phyloP scores from a whole-genome alignment of 2,329 filamentous ascomycete genomes.

The Tolypocladium ovalisporum region DNA sequence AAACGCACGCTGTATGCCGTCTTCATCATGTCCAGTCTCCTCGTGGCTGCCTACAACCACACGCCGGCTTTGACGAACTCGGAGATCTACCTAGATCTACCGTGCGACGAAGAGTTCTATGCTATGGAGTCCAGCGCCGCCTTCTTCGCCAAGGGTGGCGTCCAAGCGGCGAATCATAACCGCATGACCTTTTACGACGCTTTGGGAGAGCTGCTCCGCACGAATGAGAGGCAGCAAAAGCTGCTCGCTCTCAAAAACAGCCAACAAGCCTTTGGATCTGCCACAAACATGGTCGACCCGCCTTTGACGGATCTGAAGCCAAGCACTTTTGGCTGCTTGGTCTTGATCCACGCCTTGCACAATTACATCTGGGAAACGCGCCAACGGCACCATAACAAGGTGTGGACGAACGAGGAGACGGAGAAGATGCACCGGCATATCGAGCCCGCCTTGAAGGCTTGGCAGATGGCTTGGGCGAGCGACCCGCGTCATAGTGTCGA shows the following conservation, averaged over 20 bases:
- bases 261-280: background rate
- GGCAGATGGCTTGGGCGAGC: conserved; percentile 85
- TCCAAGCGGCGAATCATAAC: conserved; percentile 56
- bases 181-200: conserved; percentile 72
- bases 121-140: conserved; percentile 70
- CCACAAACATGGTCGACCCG: conserved; percentile 23
- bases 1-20: conserved; percentile 89
- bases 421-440: conserved; percentile 95
- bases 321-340: conserved; percentile 83
- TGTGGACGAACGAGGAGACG: conserved; percentile 86
- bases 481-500: conserved; percentile 79
- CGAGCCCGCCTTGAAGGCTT: conserved; percentile 84
- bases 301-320: conserved; percentile 58
- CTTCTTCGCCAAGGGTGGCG: conserved; percentile 70
- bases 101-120: conserved; percentile 89
- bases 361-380: conserved; percentile 98
- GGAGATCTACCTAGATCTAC: conserved; percentile 79
- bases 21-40: conserved; percentile 81
- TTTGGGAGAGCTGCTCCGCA: conserved; percentile 67
- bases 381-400: conserved; percentile 74
- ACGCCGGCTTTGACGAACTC: conserved; percentile 86
- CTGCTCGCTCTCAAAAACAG: conserved; percentile 24
- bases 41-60: conserved; percentile 90
- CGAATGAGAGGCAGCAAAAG: conserved; percentile 56
- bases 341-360: conserved; percentile 88